Evolutionary conservation across 805 yeast genomes (phyloP).

Genomic region (Saturnispora ahearnii): DNA sequence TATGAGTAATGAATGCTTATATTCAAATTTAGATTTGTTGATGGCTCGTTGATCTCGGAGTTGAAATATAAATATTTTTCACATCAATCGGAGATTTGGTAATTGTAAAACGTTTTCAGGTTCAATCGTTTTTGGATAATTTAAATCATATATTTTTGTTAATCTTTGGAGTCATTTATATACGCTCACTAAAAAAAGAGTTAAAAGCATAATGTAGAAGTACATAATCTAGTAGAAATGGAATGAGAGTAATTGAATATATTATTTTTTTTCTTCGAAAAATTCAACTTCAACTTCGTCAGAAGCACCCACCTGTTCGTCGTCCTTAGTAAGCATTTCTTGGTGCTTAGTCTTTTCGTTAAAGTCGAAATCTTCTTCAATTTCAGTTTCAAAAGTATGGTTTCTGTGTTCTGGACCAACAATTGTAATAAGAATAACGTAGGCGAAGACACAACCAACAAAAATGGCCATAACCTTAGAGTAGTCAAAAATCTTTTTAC

Average conservation of each 20-base stretch:
- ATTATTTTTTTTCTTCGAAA: not conserved
- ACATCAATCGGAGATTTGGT: too few species aligned
- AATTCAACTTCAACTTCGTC: not conserved
- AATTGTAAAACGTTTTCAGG: too few species aligned
- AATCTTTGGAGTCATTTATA: too few species aligned
- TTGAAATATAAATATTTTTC: too few species aligned
- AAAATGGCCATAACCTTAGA: slow-evolving; percentile 59
- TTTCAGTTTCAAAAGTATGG: slow-evolving; percentile 17
- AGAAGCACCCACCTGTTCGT: slow-evolving; percentile 10
- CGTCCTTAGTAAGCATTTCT: slow-evolving; percentile 8
- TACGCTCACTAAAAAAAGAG: not conserved
- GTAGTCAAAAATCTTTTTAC: slow-evolving; percentile 35
- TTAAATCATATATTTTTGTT: too few species aligned
- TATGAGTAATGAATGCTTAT: too few species aligned
- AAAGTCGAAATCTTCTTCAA: slow-evolving; percentile 14
- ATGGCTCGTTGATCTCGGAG: too few species aligned
- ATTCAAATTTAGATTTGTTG: not conserved
- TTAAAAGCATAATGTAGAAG: not conserved
- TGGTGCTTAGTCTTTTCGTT: slow-evolving; percentile 13
- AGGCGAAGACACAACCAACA: slow-evolving; percentile 53
- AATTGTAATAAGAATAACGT: slow-evolving; percentile 38
- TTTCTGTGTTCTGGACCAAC: slow-evolving; percentile 53
- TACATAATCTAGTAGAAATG: not conserved
- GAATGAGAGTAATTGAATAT: not conserved
- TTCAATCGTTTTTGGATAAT: too few species aligned